A percentile compares a stretch with the other conserved stretches of the same genome.
phyloP scores from a whole-genome alignment of 495 filamentous ascomycete genomes.

The Evansstolkia leycettana region DNA sequence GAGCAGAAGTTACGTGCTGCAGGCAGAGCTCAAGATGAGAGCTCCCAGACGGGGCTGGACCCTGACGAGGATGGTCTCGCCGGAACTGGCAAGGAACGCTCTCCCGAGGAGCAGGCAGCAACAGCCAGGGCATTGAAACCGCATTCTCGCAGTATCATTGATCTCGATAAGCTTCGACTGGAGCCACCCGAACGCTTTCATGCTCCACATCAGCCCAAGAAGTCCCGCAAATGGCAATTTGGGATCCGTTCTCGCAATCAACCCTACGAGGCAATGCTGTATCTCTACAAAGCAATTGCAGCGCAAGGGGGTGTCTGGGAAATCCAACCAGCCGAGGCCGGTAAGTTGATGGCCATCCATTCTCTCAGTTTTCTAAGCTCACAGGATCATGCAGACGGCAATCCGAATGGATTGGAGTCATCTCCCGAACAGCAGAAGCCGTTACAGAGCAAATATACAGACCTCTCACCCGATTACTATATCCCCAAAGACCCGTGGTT shows the following conservation, averaged over 20 bases:
- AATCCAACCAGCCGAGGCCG: slow-evolving; percentile 31
- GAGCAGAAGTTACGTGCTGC: slow-evolving; percentile 23
- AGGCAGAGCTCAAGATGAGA: slow-evolving; percentile 15
- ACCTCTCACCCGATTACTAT: slow-evolving; percentile 47
- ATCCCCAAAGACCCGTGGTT: slow-evolving; percentile 93
- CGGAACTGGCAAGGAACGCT: slow-evolving; percentile 31
- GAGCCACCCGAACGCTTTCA: slow-evolving; percentile 58
- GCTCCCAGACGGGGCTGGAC: slow-evolving; percentile 14
- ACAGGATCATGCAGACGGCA: slow-evolving; percentile 6
- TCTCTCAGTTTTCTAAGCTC: neutral
- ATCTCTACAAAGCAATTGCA: slow-evolving; percentile 79
- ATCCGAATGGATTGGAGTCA: slow-evolving; percentile 14
- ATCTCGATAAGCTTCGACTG: slow-evolving; percentile 40
- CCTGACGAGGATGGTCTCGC: slow-evolving; percentile 37
- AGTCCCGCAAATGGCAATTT: slow-evolving; percentile 87
- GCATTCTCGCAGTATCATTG: slow-evolving; percentile 53
- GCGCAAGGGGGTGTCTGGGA: slow-evolving; percentile 85
- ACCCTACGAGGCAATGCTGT: slow-evolving; percentile 83
- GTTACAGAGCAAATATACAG: slow-evolving; percentile 35
- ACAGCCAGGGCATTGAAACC: slow-evolving; percentile 67
- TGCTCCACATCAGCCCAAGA: slow-evolving; percentile 46
- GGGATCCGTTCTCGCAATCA: slow-evolving; percentile 90
- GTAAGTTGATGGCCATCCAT: slow-evolving; percentile 8
- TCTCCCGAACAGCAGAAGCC: slow-evolving; percentile 20
- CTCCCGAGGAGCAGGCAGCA: slow-evolving; percentile 63